A percentile compares a stretch with the other conserved stretches of the same genome.
Conservation (phyloP, 148 eudicot genomes). For the Rhododendron molle region DNA sequence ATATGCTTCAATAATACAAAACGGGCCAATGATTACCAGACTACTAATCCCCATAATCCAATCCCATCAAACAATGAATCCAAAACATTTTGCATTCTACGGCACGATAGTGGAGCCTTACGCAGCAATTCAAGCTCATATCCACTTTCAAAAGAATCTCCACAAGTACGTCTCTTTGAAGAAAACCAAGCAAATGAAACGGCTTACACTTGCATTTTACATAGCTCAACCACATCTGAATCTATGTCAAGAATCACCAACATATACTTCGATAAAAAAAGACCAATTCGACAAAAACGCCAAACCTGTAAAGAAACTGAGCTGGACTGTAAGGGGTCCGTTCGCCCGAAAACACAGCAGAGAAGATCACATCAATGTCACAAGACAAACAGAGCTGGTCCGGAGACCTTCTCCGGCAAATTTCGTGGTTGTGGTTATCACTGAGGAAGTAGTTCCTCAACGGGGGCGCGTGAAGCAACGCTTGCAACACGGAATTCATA, state of each 20-base stretch:
- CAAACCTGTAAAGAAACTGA: slow-evolving; percentile 55
- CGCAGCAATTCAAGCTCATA: neutral
- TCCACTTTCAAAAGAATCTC: neutral
- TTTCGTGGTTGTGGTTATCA: slow-evolving; percentile 45
- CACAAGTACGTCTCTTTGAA: neutral
- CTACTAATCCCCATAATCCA: neutral
- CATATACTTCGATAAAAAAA: neutral
- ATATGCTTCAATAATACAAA: neutral
- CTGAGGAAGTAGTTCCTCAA: slow-evolving; percentile 58
- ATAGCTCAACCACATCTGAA: neutral
- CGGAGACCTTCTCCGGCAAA: slow-evolving; percentile 41
- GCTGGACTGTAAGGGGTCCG: slow-evolving; percentile 62
- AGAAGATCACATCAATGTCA: slow-evolving; percentile 58
- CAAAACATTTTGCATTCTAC: neutral
- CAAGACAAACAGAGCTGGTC: slow-evolving; percentile 54
- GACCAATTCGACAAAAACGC: neutral
- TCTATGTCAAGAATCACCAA: neutral
- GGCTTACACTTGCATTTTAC: slow-evolving; percentile 15
- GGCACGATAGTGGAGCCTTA: neutral
- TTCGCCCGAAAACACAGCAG: slow-evolving; percentile 59
- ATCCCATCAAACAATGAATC: neutral
- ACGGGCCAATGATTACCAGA: neutral
- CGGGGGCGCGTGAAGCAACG: slow-evolving; percentile 63
- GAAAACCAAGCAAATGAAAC: neutral
- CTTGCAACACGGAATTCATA: slow-evolving; percentile 72